Evolutionary conservation across 495 filamentous ascomycete species (phyloP).

Genomic region (Trichoderma parareesei): DNA sequence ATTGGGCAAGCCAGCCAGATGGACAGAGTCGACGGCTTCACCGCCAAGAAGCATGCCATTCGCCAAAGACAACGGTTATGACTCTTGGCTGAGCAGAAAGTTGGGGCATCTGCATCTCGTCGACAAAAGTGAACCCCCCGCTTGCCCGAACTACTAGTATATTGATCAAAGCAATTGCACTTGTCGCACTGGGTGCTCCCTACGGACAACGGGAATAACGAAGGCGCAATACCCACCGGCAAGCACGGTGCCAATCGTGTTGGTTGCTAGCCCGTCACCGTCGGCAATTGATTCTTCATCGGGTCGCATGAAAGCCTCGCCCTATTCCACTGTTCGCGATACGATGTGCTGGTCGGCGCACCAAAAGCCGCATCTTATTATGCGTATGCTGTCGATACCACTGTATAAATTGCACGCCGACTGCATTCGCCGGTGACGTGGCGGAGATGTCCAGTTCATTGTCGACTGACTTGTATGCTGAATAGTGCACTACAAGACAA

Average conservation of each 20-base stretch:
- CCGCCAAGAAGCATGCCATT: neutral
- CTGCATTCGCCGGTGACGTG: neutral
- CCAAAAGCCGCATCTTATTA: no score
- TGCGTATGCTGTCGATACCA: neutral
- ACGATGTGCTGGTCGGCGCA: no score
- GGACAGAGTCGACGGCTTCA: neutral
- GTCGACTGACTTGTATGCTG: neutral
- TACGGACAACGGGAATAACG: conserved; percentile 1
- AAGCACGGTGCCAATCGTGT: neutral
- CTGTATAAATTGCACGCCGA: no score
- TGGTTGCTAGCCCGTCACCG: neutral
- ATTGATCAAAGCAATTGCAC: neutral
- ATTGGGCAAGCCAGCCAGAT: no score
- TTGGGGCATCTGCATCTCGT: neutral
- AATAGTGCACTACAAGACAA: neutral
- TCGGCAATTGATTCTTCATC: neutral
- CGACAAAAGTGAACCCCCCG: neutral
- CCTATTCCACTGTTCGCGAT: neutral
- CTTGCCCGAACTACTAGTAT: neutral
- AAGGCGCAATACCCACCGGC: neutral
- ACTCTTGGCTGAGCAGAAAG: neutral
- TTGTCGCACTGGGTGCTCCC: no score
- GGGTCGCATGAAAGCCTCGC: neutral
- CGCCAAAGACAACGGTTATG: neutral
- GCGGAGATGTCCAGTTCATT: neutral